These are phyloP conservation scores for Colletotrichum nymphaeae DNA, from an alignment of 2,329 filamentous ascomycete genomes.

Conservation along the genomic window DNA sequence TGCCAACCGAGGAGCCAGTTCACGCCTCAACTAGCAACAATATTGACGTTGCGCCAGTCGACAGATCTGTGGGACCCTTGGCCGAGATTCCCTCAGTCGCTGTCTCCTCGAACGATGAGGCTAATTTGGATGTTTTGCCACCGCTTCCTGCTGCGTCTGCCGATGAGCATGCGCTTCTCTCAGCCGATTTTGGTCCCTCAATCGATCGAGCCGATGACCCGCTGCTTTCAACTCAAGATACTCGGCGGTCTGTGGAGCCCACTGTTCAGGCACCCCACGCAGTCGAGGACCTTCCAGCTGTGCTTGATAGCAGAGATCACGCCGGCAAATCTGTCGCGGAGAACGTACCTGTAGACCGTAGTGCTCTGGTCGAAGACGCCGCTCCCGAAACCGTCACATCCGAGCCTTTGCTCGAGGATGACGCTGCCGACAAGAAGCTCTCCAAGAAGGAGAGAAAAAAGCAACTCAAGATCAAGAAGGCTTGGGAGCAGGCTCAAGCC, in stretches of 20 bases:
- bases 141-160: neutral
- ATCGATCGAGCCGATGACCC: neutral
- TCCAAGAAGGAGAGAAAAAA: conserved; percentile 44
- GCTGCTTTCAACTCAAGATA: neutral
- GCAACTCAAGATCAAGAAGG: conserved; percentile 35
- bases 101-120: neutral
- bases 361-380: neutral
- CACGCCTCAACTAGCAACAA: neutral
- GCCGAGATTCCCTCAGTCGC: neutral
- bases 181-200: neutral
- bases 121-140: neutral
- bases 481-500: conserved; percentile 10
- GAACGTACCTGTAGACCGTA: neutral
- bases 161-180: neutral
- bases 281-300: neutral
- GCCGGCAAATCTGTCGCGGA: neutral
- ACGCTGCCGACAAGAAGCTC: conserved; percentile 7
- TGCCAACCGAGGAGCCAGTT: neutral
- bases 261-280: neutral
- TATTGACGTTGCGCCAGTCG: neutral
- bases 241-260: neutral
- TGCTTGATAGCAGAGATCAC: neutral
- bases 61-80: neutral
- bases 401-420: conserved; percentile 18
- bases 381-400: neutral